Conservation (phyloP, 2,329 filamentous ascomycete species). For the Stemphylium beticola region DNA sequence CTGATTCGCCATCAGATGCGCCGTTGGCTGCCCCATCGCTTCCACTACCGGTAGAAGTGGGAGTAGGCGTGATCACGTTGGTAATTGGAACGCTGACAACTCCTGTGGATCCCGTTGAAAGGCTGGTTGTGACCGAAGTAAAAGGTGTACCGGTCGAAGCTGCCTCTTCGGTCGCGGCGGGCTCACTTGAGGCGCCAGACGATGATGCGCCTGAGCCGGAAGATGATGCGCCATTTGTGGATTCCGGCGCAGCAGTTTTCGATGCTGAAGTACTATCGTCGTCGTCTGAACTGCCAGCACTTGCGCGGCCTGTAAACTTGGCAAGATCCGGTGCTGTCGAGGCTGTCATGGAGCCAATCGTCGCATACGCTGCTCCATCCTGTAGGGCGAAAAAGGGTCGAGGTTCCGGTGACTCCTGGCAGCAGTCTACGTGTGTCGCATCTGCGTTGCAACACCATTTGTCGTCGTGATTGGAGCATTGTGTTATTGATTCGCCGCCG, state of each 20-base stretch:
- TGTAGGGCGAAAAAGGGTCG: conserved; percentile 43
- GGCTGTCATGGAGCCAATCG: conserved; percentile 33
- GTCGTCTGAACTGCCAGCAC: conserved; percentile 6
- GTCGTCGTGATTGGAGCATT: conserved; percentile 42
- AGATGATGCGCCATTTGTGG: conserved; percentile 15
- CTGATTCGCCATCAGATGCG: background rate
- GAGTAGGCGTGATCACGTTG: conserved; percentile 22
- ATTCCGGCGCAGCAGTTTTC: conserved; percentile 17
- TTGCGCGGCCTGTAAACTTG: conserved; percentile 34
- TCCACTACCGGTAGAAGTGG: conserved; percentile 5
- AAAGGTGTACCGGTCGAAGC: conserved; percentile 17
- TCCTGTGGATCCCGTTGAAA: conserved; percentile 35
- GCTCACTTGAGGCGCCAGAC: conserved; percentile 5
- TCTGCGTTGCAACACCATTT: conserved; percentile 48
- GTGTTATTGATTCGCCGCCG: conserved; percentile 42
- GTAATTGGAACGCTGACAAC: conserved; percentile 31
- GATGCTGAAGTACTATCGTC: conserved; percentile 10
- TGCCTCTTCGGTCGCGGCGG: background rate
- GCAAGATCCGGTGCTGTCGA: conserved; percentile 28
- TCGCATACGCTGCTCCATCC: conserved; percentile 41
- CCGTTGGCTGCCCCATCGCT: background rate
- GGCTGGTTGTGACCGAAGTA: conserved; percentile 31
- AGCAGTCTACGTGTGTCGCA: conserved; percentile 37
- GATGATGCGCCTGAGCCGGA: background rate
- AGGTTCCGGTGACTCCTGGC: conserved; percentile 36